Conservation (phyloP, 148 eudicot species). For the Euryodendron excelsum region DNA sequence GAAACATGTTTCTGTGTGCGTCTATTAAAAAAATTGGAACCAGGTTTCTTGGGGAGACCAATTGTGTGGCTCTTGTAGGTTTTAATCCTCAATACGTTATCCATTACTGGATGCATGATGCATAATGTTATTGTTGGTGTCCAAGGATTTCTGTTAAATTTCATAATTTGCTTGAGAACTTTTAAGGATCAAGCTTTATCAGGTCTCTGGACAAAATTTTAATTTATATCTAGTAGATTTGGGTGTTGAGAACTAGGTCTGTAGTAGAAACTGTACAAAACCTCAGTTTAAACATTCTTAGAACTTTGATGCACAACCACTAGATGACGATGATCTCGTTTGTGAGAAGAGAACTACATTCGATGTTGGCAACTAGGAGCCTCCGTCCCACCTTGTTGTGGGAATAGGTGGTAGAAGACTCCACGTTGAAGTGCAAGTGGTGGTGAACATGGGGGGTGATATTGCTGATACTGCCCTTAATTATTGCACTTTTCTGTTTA, state of each 20-base stretch:
- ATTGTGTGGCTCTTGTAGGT: not conserved
- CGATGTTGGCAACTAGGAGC: no score
- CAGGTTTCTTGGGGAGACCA: not conserved
- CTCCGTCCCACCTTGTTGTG: no score
- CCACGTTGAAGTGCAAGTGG: no score
- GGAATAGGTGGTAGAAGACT: no score
- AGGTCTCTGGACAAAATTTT: not conserved
- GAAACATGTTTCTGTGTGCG: not conserved
- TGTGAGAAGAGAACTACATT: not conserved
- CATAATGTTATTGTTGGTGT: not conserved
- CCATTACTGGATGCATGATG: not conserved
- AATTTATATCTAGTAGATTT: no score
- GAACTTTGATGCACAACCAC: not conserved
- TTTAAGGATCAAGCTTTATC: not conserved
- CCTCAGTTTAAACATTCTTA: not conserved
- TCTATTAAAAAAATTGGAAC: no score
- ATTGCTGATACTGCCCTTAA: no score
- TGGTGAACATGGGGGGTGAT: no score
- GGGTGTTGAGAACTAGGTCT: not conserved
- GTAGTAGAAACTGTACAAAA: not conserved
- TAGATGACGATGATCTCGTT: not conserved
- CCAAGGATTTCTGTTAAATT: not conserved
- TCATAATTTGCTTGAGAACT: not conserved
- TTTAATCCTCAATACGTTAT: not conserved
- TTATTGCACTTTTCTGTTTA: no score